These are phyloP conservation scores for Panus rudis DNA, from an alignment of 768 basidiomycete genomes.

Conservation along the genomic window DNA sequence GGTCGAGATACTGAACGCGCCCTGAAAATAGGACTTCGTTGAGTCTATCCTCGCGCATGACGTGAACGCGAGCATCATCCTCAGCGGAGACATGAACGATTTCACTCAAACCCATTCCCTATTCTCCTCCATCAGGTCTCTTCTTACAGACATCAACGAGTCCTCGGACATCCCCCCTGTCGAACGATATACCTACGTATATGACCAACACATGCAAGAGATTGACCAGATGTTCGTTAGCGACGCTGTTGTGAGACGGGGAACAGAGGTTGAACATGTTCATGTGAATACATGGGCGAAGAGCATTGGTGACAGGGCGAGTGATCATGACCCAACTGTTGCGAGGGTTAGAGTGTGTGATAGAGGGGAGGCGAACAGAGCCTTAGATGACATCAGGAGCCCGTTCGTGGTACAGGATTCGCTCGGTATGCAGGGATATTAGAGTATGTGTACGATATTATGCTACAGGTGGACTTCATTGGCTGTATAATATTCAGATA, in stretches of 20 bases:
- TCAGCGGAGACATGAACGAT: conserved; percentile 61
- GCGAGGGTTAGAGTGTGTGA: conserved; percentile 43
- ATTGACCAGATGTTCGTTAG: conserved; percentile 56
- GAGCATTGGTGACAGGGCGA: conserved; percentile 33
- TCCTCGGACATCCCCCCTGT: conserved; percentile 37
- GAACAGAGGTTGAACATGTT: conserved; percentile 45
- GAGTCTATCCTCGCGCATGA: conserved; percentile 35
- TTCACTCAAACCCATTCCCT: conserved; percentile 47
- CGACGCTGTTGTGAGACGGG: conserved; percentile 32
- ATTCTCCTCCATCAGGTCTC: conserved; percentile 34
- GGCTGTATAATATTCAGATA: conserved; percentile 5
- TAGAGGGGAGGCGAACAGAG: conserved; percentile 4
- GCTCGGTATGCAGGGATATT: background rate
- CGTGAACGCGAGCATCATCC: conserved; percentile 40
- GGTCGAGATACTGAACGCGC: background rate
- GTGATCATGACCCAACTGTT: conserved; percentile 59
- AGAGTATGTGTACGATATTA: too few species aligned
- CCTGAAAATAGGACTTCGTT: conserved; percentile 38
- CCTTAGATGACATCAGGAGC: background rate
- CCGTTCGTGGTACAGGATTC: background rate
- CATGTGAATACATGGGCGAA: conserved; percentile 56
- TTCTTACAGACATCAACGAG: conserved; percentile 46
- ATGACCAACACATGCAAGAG: conserved; percentile 51
- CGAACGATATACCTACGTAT: conserved; percentile 58
- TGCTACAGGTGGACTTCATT: too few species aligned